Percentiles rank a stretch among this genome's conserved stretches.
Evolutionary conservation across 176 grass and related monocot species (phyloP).

Genomic region (Lolium perenne): DNA sequence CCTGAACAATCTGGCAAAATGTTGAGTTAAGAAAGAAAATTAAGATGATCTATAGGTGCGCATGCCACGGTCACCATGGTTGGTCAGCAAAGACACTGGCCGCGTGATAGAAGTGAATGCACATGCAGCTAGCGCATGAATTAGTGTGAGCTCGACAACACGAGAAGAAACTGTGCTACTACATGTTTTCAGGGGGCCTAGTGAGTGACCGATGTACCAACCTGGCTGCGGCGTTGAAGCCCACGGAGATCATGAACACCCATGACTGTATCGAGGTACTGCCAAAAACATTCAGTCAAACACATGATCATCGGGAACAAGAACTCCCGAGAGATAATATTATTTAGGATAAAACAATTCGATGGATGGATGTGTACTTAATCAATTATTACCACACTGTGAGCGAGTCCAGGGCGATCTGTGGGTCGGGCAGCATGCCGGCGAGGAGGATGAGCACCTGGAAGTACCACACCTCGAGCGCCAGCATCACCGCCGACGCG

Average conservation of each 20-base stretch:
- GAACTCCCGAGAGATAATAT: neutral
- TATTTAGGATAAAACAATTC: neutral
- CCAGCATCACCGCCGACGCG: constrained; percentile 90
- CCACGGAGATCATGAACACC: constrained; percentile 90
- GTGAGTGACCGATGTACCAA: constrained; percentile 3
- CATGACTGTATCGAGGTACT: constrained; percentile 81
- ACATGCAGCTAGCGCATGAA: neutral
- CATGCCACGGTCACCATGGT: constrained; percentile 3
- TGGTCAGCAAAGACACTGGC: neutral
- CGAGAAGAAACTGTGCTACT: too few species aligned
- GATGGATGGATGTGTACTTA: neutral
- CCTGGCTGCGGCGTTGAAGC: constrained; percentile 95
- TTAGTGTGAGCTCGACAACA: too few species aligned
- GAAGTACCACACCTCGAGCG: constrained; percentile 93
- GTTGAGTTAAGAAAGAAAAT: neutral
- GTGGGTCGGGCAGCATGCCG: constrained; percentile 74
- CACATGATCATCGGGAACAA: neutral
- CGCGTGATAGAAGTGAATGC: constrained; percentile 4
- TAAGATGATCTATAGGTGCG: too few species aligned
- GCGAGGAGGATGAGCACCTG: constrained; percentile 91
- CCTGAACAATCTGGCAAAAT: neutral
- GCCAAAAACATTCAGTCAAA: neutral
- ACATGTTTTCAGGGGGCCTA: too few species aligned
- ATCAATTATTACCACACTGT: constrained; percentile 67
- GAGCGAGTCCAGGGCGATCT: constrained; percentile 80